Evolutionary conservation across 345 rosid species (phyloP).

Genomic region (Gossypium anomalum): DNA sequence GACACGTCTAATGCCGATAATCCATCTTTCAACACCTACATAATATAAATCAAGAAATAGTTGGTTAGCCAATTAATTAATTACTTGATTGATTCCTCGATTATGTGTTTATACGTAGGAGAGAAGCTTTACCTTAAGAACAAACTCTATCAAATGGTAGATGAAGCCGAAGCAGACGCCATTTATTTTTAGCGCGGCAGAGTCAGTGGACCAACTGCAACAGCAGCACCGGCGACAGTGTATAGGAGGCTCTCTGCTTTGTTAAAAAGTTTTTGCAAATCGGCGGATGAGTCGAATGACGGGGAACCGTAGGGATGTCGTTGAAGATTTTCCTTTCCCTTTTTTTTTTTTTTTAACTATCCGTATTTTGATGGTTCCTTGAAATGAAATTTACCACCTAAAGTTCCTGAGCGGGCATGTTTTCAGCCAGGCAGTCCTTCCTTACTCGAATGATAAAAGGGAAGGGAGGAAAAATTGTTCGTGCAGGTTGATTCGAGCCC

Average conservation of each 20-base stretch:
- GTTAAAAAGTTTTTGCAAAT: constrained; percentile 37
- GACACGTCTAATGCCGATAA: constrained; percentile 72
- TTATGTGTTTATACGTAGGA: not conserved
- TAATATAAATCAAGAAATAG: not conserved
- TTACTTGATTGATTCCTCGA: not conserved
- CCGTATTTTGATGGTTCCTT: not conserved
- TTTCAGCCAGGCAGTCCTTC: not conserved
- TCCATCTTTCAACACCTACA: constrained; percentile 78
- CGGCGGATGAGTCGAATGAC: constrained; percentile 44
- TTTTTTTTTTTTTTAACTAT: not conserved
- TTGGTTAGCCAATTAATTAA: not conserved
- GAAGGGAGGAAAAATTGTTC: no score
- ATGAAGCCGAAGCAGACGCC: constrained; percentile 95
- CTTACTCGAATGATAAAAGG: not conserved
- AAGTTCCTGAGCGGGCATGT: not conserved
- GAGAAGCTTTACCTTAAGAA: constrained; percentile 63
- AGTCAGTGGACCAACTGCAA: constrained; percentile 39
- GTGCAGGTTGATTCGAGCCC: no score
- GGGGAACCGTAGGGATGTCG: constrained; percentile 60
- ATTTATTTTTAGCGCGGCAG: constrained; percentile 34
- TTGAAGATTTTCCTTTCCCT: constrained; percentile 28
- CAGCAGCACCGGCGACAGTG: constrained; percentile 83
- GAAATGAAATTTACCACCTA: not conserved
- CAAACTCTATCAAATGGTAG: constrained; percentile 76
- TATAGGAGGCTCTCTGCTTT: constrained; percentile 74